Base-by-base conservation (phyloP, 805 yeast species). In the Maudiozyma pseudohumilis region DNA sequence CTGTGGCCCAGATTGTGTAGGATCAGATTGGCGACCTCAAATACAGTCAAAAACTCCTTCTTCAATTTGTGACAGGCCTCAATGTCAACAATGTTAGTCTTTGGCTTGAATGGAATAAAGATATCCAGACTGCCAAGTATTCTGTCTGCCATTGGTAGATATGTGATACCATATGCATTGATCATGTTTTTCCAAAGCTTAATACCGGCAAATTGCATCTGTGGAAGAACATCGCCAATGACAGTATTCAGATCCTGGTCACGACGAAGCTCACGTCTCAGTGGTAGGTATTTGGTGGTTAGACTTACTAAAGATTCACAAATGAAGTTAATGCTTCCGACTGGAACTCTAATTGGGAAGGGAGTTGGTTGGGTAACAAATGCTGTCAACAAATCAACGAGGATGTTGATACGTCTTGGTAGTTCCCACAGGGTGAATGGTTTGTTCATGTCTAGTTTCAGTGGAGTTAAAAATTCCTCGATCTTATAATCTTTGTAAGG, bases 371-470 rank as follows among this genome's bases (percentile, higher is more conserved):
- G 62, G 3, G 68, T 58, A 24, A 75, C 52, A 40, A 70, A 72
- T 2, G 70, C 59, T 40, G 54, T 45, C 44, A 81, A 36, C 39
- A 79, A 40, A 22, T 63, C 63, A 25, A 68, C 55, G 26, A 82
- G 58, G 5, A 70, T 47, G 9, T 63, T 56, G 9, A 80, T 43
- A 53, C 87, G 65, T 29, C 64, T 59, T 3, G 78, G 69, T 17
- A 81, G 66, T 41, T 66, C 60, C 40, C 70, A 60, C 3, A 81
- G 51, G 5, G 80, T 63, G 17, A 60, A 47, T 12, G 83, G 74
- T 20, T 66, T 65, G 45, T 74, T 72, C 44, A 80, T 61, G 55
- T 83, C 89, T 30, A 83, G 64, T 11, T 64, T 53, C 46, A 83
- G 63, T 22, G 70, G 60, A 0, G 72, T 63, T 48, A 79, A 72